Conservation (phyloP, 768 basidiomycete genomes). For the Strobilomyces dryophilus region DNA sequence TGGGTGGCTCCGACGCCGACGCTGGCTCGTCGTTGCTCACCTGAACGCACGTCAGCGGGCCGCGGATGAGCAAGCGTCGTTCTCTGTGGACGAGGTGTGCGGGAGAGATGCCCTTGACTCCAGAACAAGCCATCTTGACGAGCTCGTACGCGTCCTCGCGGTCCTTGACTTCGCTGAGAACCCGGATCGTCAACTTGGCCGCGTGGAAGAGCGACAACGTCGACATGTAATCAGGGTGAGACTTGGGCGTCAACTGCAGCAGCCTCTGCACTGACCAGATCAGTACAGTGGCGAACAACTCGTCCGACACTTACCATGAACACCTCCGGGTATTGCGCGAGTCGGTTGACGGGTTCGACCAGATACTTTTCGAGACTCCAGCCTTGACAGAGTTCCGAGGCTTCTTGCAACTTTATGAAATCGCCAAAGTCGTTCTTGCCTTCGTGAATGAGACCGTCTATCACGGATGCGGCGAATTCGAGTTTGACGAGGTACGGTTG, state of each 20-base stretch:
- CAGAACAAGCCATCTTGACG: constrained; percentile 54
- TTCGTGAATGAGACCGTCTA: constrained; percentile 47
- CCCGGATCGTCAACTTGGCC: constrained; percentile 66
- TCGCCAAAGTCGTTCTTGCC: constrained; percentile 75
- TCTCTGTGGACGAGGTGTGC: constrained; percentile 63
- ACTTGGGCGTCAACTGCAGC: constrained; percentile 61
- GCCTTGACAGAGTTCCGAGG: constrained; percentile 47
- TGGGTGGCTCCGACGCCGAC: not conserved
- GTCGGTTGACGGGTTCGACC: constrained; percentile 68
- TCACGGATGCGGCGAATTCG: constrained; percentile 51
- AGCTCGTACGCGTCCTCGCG: constrained; percentile 85
- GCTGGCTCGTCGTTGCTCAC: constrained; percentile 34
- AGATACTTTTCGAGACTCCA: constrained; percentile 68
- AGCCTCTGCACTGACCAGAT: constrained; percentile 50
- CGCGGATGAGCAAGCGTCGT: constrained; percentile 70
- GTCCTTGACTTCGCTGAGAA: constrained; percentile 79
- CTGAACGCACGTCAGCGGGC: constrained; percentile 43
- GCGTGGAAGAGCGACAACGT: constrained; percentile 63
- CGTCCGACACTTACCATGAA: constrained; percentile 57
- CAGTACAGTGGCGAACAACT: not conserved
- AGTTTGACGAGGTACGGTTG: constrained; percentile 82
- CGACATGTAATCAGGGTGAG: constrained; percentile 66
- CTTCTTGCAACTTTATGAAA: constrained; percentile 70
- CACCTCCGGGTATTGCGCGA: constrained; percentile 66
- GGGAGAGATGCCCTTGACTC: constrained; percentile 54